Conservation (phyloP, 129 eudicot genomes). For the Centrapalus pauciflorus region DNA sequence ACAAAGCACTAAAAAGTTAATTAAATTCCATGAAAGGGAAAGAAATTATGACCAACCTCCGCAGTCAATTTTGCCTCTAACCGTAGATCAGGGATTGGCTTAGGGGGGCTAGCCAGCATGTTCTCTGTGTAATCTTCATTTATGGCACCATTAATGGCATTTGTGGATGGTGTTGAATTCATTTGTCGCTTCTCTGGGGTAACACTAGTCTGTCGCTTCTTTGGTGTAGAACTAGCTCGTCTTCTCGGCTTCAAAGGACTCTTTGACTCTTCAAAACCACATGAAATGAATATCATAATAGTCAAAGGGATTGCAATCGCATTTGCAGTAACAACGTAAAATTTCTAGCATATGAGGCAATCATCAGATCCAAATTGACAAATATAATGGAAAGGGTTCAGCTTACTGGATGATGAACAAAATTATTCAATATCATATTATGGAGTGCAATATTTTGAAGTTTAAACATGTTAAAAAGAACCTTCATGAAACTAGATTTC, state of each 20-base stretch:
- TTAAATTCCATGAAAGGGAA: slow-evolving; percentile 9
- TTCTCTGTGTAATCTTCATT: slow-evolving; percentile 31
- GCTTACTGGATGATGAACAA: slow-evolving; percentile 1
- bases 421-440: neutral
- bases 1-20: neutral
- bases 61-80: slow-evolving; percentile 85
- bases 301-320: neutral
- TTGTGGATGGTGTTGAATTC: slow-evolving; percentile 42
- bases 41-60: slow-evolving; percentile 55
- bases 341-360: neutral
- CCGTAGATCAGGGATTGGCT: slow-evolving; percentile 65
- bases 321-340: neutral
- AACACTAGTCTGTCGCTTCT: slow-evolving; percentile 39
- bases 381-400: neutral
- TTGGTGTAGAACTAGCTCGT: slow-evolving; percentile 36
- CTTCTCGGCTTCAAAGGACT: slow-evolving; percentile 51
- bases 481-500: neutral
- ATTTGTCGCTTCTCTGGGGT: slow-evolving; percentile 47
- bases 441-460: neutral
- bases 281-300: neutral
- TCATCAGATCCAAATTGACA: neutral
- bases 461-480: neutral
- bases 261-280: slow-evolving; percentile 35
- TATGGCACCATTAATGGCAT: slow-evolving; percentile 19
- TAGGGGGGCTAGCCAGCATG: slow-evolving; percentile 37